These are phyloP conservation scores for Lodderomyces theae DNA, from an alignment of 1,139 yeast species.

Conservation along the genomic window DNA sequence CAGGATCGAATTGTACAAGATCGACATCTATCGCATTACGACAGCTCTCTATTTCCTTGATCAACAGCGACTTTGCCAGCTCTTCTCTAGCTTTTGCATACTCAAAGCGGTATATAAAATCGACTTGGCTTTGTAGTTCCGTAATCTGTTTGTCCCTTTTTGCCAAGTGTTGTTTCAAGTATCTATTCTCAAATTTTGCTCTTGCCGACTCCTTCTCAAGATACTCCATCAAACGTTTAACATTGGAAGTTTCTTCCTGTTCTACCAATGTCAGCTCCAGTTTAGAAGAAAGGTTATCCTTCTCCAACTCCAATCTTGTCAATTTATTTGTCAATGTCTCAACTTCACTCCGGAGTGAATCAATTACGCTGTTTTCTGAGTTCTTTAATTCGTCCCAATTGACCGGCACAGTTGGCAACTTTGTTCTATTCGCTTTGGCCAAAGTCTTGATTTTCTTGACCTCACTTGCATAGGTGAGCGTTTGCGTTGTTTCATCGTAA, in stretches of 20 bases:
- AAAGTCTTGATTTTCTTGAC: conserved; percentile 66
- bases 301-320: conserved; percentile 9
- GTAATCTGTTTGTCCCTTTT: conserved; percentile 22
- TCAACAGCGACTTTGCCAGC: conserved; percentile 6
- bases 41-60: conserved; percentile 4
- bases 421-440: conserved; percentile 49
- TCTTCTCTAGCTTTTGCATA: conserved; percentile 3
- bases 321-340: conserved; percentile 28
- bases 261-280: conserved; percentile 2
- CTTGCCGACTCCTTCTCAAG: conserved; percentile 32
- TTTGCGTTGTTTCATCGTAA: conserved; percentile 70
- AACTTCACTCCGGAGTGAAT: conserved; percentile 32
- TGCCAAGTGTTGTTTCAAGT: conserved; percentile 20
- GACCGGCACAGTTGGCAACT: conserved; percentile 27
- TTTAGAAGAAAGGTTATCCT: conserved; percentile 2
- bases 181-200: conserved; percentile 36
- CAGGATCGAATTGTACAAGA: conserved; percentile 12
- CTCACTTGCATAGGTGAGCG: conserved; percentile 71
- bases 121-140: conserved; percentile 29
- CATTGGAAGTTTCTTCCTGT: conserved; percentile 14
- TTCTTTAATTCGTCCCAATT: conserved; percentile 32
- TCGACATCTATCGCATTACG: conserved; percentile 7
- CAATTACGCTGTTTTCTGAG: conserved; percentile 28
- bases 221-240: conserved; percentile 28
- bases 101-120: conserved; percentile 16